phyloP scores from a whole-genome alignment of 2,329 filamentous ascomycete genomes.

The Aspergillus texensis region DNA sequence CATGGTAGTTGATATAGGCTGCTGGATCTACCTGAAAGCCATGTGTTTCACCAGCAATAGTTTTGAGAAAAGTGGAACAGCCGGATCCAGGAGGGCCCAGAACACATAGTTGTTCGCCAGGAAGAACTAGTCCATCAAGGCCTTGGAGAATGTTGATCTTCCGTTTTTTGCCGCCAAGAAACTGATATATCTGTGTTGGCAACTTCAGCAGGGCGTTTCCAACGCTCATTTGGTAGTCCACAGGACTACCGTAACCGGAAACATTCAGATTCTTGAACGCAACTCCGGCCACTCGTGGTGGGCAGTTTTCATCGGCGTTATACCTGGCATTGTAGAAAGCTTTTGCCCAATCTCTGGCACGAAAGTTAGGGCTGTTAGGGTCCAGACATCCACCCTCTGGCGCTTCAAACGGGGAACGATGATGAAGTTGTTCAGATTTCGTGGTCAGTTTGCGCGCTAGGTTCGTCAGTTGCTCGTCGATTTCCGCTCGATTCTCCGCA shows the following conservation, averaged over 20 bases:
- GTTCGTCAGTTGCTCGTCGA: conserved; percentile 5
- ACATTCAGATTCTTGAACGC: conserved; percentile 14
- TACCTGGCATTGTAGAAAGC: conserved; percentile 19
- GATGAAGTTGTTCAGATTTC: conserved; percentile 4
- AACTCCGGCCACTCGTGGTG: conserved; percentile 10
- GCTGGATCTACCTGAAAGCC: conserved; percentile 69
- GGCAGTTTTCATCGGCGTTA: conserved; percentile 1
- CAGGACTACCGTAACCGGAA: neutral
- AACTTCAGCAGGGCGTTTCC: conserved; percentile 10
- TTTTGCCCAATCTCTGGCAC: conserved; percentile 15
- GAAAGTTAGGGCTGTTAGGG: conserved; percentile 13
- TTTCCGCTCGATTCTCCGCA: neutral
- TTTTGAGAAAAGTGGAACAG: conserved; percentile 80
- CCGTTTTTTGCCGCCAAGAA: neutral
- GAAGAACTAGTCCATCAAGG: conserved; percentile 60
- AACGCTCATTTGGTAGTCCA: conserved; percentile 33
- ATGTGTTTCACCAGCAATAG: conserved; percentile 75
- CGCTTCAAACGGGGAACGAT: conserved; percentile 8
- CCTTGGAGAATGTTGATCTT: conserved; percentile 57
- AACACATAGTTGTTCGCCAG: conserved; percentile 54
- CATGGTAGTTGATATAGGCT: conserved; percentile 77
- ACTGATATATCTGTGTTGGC: neutral
- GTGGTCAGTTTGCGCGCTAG: conserved; percentile 12
- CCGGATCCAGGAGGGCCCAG: conserved; percentile 44
- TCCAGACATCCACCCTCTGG: conserved; percentile 5